phyloP scores from a whole-genome alignment of 108 stramenopile species.

The Nannochloropsis gaditana region DNA sequence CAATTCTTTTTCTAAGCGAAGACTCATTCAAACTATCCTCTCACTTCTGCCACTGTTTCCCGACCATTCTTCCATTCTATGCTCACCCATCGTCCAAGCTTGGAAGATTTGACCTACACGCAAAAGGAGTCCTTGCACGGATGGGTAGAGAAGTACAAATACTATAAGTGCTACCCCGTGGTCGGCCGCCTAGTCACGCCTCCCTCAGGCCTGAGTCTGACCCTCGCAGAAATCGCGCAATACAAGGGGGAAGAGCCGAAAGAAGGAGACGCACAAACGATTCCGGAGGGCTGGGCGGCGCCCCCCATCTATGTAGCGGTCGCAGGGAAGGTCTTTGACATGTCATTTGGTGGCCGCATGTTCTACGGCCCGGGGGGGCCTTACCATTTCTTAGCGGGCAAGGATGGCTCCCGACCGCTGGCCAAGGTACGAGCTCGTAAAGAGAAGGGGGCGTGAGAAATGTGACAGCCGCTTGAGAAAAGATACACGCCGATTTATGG shows the following conservation, averaged over 20 bases:
- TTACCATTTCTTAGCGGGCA: conserved; percentile 89
- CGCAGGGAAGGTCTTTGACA: conserved; percentile 76
- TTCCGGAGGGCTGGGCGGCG: conserved; percentile 35
- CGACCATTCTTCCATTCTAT: background rate
- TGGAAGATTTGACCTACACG: conserved; percentile 64
- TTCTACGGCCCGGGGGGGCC: conserved; percentile 75
- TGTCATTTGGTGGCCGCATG: conserved; percentile 81
- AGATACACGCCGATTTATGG: too few relatives aligned
- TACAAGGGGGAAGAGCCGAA: conserved; percentile 27
- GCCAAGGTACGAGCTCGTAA: conserved; percentile 56
- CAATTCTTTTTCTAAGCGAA: too few relatives aligned
- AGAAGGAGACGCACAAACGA: too few relatives aligned
- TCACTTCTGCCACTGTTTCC: background rate
- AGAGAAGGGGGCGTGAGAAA: background rate
- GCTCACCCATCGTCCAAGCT: conserved; percentile 36
- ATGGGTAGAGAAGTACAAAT: conserved; percentile 85
- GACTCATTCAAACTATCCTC: background rate
- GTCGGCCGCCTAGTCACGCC: conserved; percentile 66
- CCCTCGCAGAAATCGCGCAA: conserved; percentile 30
- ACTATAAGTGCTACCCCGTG: conserved; percentile 75
- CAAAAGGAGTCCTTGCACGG: conserved; percentile 72
- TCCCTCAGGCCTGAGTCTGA: conserved; percentile 24
- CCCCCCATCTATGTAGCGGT: conserved; percentile 60
- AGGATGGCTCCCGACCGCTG: conserved; percentile 80
- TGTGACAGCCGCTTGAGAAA: background rate